Evolutionary conservation across 164 flowering plant genomes (phyloP).

Genomic region (Houttuynia cordata): DNA sequence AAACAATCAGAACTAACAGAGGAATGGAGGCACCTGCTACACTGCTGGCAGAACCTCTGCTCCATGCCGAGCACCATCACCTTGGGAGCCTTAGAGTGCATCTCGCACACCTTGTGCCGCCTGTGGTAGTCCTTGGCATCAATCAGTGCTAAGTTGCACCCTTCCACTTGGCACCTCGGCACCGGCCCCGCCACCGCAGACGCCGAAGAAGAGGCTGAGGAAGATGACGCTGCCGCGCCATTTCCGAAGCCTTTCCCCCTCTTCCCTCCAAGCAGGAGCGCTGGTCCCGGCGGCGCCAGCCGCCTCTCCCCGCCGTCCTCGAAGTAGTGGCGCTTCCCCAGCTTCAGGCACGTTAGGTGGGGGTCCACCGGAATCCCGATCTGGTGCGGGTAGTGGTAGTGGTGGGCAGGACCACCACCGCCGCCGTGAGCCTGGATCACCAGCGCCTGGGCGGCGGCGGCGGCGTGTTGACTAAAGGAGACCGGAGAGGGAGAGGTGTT

Average conservation of each 20-base stretch:
- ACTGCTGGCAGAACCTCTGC: conserved; percentile 77
- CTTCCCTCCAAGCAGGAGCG: conserved; percentile 19
- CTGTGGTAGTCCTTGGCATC: conserved; percentile 63
- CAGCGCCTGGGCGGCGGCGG: neutral
- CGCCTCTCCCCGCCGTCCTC: conserved; percentile 22
- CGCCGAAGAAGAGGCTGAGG: neutral
- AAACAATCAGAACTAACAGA: neutral
- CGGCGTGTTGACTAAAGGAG: neutral
- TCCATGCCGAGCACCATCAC: conserved; percentile 48
- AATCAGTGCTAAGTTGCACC: conserved; percentile 38
- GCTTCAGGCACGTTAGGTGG: conserved; percentile 47
- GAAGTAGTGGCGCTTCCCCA: conserved; percentile 61
- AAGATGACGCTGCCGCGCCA: too few relatives aligned
- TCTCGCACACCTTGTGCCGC: conserved; percentile 69
- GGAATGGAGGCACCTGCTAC: conserved; percentile 40
- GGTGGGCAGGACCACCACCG: too few relatives aligned
- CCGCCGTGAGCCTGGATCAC: neutral
- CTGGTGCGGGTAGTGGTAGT: too few relatives aligned
- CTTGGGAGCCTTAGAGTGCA: conserved; percentile 65
- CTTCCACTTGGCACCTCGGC: conserved; percentile 69
- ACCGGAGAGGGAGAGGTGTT: neutral
- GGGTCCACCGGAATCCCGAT: conserved; percentile 28
- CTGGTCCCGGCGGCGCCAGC: conserved; percentile 9
- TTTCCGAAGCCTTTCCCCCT: conserved; percentile 14
- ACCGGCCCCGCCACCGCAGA: conserved; percentile 7